Base-by-base conservation (phyloP, 495 filamentous ascomycete species). In the Pyronema domesticum region DNA sequence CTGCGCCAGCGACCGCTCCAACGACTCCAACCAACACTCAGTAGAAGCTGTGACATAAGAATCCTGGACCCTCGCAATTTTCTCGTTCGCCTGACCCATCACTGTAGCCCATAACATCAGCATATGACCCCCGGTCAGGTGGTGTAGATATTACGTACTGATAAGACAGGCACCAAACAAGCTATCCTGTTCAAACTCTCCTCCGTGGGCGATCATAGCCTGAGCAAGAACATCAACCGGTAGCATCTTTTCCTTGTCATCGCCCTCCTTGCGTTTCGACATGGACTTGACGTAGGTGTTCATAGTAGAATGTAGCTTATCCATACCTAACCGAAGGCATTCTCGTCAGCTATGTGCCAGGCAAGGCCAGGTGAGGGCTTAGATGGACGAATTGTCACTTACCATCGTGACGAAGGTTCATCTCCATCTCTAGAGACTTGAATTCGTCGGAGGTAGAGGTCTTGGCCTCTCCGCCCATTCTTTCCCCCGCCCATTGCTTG, bases 401-500 rank as follows among this genome's bases (percentile, higher is more conserved):
- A 94, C 91, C 91, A 54, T 96, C 86, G 63, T 94, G 82, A 45
- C 91, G 77, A 58, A 95, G 74, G 44, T 76, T 75, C 93, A 98
- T 96, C 69, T 98, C 93, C 45, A 79, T 76, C 68, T 98, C 89
- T 64, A 95, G 70, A 53, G 80, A 77, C 71, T 88, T 95, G 77
- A 98, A 96, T 58, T 96, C 84, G 50, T 98, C 88, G 0, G 87
- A 83, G 50, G 86, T 79, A 64, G 72, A 81, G 10, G 89, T 95
- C 71, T 89, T 94, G 64, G 78, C 77, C 69, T 96, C 91, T 47
- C 80, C 80, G 60, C 91, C 91, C 87, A 98, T 95, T 70, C 87
- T 81, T 73, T 98, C 91, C 53, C 86, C 86, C 9, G 87, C 87
- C 89, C 89, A 98, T 82, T 98, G 91, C 75, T 91, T 94, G 72